Base-by-base conservation (phyloP, 441 rosid genomes). In the Erysimum pusillum region DNA sequence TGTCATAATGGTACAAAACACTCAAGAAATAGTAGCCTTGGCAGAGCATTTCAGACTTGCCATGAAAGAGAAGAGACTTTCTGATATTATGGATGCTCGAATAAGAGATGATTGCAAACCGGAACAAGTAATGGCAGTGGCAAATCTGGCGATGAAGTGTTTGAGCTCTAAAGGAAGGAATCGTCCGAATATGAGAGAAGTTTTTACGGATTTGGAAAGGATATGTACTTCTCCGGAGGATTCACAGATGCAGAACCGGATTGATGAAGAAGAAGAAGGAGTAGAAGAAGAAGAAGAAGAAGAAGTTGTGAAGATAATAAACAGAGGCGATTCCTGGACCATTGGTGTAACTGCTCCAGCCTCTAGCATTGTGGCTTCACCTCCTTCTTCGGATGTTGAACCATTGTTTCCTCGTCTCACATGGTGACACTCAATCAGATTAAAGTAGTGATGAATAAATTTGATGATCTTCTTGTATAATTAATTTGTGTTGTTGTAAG, bases 181-280 rank as follows among this genome's bases (percentile, higher is more conserved):
- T 4, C 65, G 82, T 31, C 83, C 83, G 3, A 74, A 76, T 18
- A 82, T 75, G 85, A 84, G 81, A 68, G 34, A 81, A 74, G 85
- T 67, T 5, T 79, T 18, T n/a, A 35, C 34, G 0, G 82, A 75
- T 53, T 58, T 74, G 73, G 78, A 75, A 53, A 67, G 62, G 13
- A 66, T 75, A 2, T 48, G 11, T n/a, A 46, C 61, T 31, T 49
- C 74, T 28, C 35, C 36, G 13, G 74, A 60, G 6, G 57, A 69
- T 32, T 61, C 46, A 17, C 15, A 49, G 9, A 13, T 41, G 18
- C 74, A 48, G 17, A 13, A 18, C 28, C 45, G 14, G 5, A 38
- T 12, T 67, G 79, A 38, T 1, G 78, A 66, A 11, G 78, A 36
- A 6, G 69, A 31, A 22, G 25, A 22, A 22, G 25, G 2, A 1